Evolutionary conservation across 805 yeast genomes (phyloP), one percentile per base, ranked within the genome.

Genomic region (Nakazawaea wickerhamii): DNA sequence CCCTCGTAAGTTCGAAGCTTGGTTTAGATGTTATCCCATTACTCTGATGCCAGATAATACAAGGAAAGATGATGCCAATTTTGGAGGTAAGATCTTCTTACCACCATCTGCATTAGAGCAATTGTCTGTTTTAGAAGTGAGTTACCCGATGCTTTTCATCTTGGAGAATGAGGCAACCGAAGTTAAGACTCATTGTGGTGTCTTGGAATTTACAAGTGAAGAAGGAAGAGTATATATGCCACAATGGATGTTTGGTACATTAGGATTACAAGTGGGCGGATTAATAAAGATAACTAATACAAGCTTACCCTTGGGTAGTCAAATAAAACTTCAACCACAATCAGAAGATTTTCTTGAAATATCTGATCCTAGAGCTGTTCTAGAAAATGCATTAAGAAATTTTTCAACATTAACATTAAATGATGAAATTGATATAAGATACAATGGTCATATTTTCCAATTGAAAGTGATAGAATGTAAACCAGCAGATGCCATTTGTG

Each of bases 211-310:
- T 60, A 84, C 86, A 14, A 96, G 99, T 1, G 98, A 93, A 57
- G 99, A 93, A 67, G 99, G 99, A 14, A 72, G 99, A 44, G 93
- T 79, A 2, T 93, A 93, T 59, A 55, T 93, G 27, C 99, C 99
- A 0, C 88, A 86, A 52, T 93, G 99, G 99, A 90, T 93, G 90
- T 77, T 93, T 84, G 73, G 66, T 35, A 84, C 95, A 0, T 64
- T 93, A 30, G 68, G 70, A 26, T 64, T 85, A 6, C 73, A 74
- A 38, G 85, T 96, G 0, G 98, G 98, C 0, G 74, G 85, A n/a
- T 66, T 93, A 46, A 67, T 93, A 14, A 81, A 82, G 48, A 74
- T 95, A 31, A 72, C 81, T 34, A 79, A 79, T 37, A 79, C 88
- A 20, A 95, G 88, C 58, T 70, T 93, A 37, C 91, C 93, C 10